Percentiles rank a stretch among this genome's conserved stretches.
Conservation (phyloP, 2,329 filamentous ascomycete species). For the Calonectria pseudoreteaudii region DNA sequence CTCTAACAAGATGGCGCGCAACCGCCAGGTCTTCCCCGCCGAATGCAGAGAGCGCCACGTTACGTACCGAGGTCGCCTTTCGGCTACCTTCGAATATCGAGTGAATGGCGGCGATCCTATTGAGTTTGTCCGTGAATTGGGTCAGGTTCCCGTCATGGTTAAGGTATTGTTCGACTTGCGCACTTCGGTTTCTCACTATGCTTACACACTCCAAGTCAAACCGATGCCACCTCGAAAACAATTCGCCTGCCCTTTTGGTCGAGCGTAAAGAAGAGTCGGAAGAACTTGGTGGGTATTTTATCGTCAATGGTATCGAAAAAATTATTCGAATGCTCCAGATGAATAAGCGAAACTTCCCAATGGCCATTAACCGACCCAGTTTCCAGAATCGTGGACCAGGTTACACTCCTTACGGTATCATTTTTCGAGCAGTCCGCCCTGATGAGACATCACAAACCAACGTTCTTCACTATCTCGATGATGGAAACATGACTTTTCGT, state of each 20-base stretch:
- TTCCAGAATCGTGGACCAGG: conserved; percentile 88
- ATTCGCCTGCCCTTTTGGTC: conserved; percentile 85
- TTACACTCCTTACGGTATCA: conserved; percentile 91
- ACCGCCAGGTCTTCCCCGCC: conserved; percentile 88
- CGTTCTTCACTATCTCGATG: conserved; percentile 92
- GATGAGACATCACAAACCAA: conserved; percentile 99
- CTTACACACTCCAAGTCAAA: conserved; percentile 72
- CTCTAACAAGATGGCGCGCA: conserved; percentile 85
- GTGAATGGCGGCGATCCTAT: conserved; percentile 89
- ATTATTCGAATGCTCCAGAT: conserved; percentile 93
- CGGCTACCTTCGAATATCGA: conserved; percentile 84
- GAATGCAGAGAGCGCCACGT: conserved; percentile 95
- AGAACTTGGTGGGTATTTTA: conserved; percentile 95
- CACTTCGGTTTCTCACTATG: not conserved
- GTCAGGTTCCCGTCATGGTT: conserved; percentile 92
- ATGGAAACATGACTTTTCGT: conserved; percentile 95
- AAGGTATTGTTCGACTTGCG: conserved; percentile 68
- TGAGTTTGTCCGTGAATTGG: conserved; percentile 86
- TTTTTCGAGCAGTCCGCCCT: conserved; percentile 91
- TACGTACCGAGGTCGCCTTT: conserved; percentile 89
- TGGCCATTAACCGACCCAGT: conserved; percentile 91
- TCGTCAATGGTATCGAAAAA: conserved; percentile 98
- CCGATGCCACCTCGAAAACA: conserved; percentile 88
- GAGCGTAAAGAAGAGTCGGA: conserved; percentile 94
- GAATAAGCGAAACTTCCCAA: conserved; percentile 91